These are phyloP conservation scores for Candida smagusa DNA, from an alignment of 1,139 yeast species.

Conservation along the genomic window DNA sequence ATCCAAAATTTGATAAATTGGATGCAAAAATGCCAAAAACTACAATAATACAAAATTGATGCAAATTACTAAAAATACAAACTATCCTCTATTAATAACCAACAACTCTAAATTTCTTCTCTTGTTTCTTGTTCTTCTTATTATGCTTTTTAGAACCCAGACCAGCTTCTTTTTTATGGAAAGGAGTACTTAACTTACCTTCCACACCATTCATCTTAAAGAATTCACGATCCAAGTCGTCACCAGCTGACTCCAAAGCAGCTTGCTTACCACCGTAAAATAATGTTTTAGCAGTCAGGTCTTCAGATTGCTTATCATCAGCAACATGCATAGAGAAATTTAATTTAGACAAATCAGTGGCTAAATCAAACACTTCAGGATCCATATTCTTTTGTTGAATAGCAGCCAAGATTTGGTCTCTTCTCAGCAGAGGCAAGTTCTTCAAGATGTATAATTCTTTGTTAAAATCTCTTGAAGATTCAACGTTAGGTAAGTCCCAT, in stretches of 20 bases:
- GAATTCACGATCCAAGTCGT: slow-evolving; percentile 80
- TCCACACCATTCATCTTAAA: slow-evolving; percentile 63
- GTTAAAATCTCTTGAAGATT: slow-evolving; percentile 64
- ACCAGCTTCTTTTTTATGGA: slow-evolving; percentile 52
- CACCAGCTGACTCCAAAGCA: slow-evolving; percentile 71
- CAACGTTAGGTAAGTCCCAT: slow-evolving; percentile 38
- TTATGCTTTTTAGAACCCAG: slow-evolving; percentile 61
- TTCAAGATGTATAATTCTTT: slow-evolving; percentile 63
- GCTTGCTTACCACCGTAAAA: slow-evolving; percentile 81
- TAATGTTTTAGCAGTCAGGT: slow-evolving; percentile 31
- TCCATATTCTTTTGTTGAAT: slow-evolving; percentile 52
- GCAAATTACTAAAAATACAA: not conserved
- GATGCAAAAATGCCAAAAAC: too few species aligned
- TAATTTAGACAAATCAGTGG: slow-evolving; percentile 65
- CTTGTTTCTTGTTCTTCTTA: slow-evolving; percentile 71
- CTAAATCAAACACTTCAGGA: slow-evolving; percentile 54
- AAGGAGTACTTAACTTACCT: slow-evolving; percentile 68
- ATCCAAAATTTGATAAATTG: too few species aligned
- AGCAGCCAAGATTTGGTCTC: slow-evolving; percentile 64
- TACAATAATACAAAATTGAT: too few species aligned
- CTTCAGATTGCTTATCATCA: slow-evolving; percentile 28
- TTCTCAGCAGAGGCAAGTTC: slow-evolving; percentile 68
- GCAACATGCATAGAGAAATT: slow-evolving; percentile 76
- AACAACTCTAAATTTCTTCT: slow-evolving; percentile 44
- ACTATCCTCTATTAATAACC: slow-evolving; percentile 25